A percentile compares a stretch with the other conserved stretches of the same genome.
Conservation (phyloP, 73 alveolate species). For the Paramecium biaurelia region DNA sequence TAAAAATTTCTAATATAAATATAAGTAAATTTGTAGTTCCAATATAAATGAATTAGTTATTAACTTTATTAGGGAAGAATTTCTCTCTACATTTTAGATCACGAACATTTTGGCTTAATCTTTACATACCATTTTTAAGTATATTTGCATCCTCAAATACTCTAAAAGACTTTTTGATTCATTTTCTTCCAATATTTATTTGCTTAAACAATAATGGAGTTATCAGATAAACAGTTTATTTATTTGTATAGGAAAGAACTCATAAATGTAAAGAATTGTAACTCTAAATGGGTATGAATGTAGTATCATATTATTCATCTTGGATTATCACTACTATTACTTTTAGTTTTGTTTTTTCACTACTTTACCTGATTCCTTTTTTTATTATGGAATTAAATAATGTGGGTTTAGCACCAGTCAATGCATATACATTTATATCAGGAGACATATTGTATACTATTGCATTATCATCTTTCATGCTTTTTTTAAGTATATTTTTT, state of each 20-base stretch:
- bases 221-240: neutral
- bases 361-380: neutral
- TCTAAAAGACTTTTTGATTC: neutral
- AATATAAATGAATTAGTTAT: neutral
- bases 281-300: neutral
- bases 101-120: neutral
- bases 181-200: neutral
- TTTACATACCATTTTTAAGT: neutral
- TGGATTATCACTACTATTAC: slow-evolving; percentile 6
- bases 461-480: neutral
- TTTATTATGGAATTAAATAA: neutral
- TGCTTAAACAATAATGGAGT: neutral
- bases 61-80: neutral
- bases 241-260: slow-evolving; percentile 50
- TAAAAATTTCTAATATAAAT: neutral
- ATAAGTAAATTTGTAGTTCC: neutral
- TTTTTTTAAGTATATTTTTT: neutral
- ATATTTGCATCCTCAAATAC: neutral
- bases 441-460: neutral
- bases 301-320: neutral
- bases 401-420: neutral
- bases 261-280: slow-evolving; percentile 43
- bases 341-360: neutral
- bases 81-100: neutral
- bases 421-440: neutral